phyloP scores from a whole-genome alignment of 2,329 filamentous ascomycete species.

The Colletotrichum sp. region DNA sequence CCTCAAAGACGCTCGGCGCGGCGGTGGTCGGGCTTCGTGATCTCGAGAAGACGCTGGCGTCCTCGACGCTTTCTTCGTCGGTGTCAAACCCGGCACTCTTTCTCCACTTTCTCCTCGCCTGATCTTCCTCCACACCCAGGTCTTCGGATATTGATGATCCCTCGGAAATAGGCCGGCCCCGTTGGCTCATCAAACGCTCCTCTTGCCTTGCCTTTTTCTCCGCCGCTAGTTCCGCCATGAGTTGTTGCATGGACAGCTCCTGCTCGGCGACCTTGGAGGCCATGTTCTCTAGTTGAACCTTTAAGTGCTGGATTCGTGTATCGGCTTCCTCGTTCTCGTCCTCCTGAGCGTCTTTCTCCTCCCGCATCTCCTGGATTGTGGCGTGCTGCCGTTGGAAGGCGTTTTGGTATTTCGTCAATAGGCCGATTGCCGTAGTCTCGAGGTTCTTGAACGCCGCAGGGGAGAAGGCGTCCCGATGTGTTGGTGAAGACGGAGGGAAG shows the following conservation, averaged over 20 bases:
- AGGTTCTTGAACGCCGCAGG: constrained; percentile 66
- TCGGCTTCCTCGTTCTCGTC: constrained; percentile 63
- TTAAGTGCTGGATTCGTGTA: constrained; percentile 57
- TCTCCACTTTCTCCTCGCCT: constrained; percentile 45
- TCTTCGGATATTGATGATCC: constrained; percentile 56
- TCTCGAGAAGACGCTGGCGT: constrained; percentile 65
- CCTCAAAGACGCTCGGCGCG: constrained; percentile 39
- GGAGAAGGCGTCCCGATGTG: constrained; percentile 57
- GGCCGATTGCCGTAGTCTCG: constrained; percentile 60
- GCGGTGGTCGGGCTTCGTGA: constrained; percentile 61
- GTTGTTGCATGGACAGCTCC: constrained; percentile 53
- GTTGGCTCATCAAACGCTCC: constrained; percentile 36
- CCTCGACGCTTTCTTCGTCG: constrained; percentile 56
- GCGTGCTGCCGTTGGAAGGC: constrained; percentile 61
- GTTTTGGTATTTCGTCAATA: constrained; percentile 61
- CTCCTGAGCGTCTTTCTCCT: constrained; percentile 56
- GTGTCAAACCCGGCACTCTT: constrained; percentile 50
- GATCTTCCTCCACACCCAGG: constrained; percentile 58
- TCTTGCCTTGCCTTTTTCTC: constrained; percentile 54
- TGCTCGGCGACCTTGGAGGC: constrained; percentile 57
- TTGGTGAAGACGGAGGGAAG: constrained; percentile 49
- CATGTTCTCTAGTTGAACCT: constrained; percentile 66
- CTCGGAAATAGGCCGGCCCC: constrained; percentile 32
- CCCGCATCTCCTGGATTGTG: constrained; percentile 54
- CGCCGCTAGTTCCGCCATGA: constrained; percentile 55